A percentile compares a stretch with the other conserved stretches of the same genome.
Evolutionary conservation across 177 flowering plant species (phyloP).

Genomic region (Telopea speciosissima): DNA sequence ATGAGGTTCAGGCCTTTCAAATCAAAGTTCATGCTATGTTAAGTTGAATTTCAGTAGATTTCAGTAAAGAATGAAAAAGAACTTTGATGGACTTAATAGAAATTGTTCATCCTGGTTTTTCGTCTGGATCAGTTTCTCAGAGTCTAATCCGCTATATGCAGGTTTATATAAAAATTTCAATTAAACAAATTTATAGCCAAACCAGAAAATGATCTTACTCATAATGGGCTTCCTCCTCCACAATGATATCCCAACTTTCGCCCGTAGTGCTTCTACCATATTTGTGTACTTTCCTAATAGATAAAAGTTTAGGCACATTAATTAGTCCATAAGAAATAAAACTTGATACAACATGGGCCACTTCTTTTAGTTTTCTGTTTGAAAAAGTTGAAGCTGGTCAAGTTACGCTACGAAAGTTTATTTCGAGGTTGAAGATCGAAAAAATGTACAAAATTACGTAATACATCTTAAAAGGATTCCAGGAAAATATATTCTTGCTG

Average conservation of each 20-base stretch:
- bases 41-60: not conserved
- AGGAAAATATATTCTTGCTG: not conserved
- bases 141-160: not conserved
- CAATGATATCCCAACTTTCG: constrained; percentile 95
- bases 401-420: not conserved
- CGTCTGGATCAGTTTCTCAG: not conserved
- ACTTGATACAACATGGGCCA: not conserved
- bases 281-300: constrained; percentile 86
- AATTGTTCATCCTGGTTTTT: not conserved
- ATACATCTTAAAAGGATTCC: not conserved
- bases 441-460: too few relatives aligned
- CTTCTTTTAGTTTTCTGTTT: too few relatives aligned
- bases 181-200: not conserved
- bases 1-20: constrained; percentile 85
- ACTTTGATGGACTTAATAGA: too few relatives aligned
- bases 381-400: not conserved
- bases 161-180: not conserved
- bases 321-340: not conserved
- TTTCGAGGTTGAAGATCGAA: not conserved
- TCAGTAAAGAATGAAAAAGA: not conserved
- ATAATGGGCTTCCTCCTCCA: constrained; percentile 91
- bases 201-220: constrained; percentile 51
- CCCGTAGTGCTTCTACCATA: constrained; percentile 98
- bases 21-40: constrained; percentile 6
- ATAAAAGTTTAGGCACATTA: constrained; percentile 1